Evolutionary conservation across 108 stramenopile genomes (phyloP), one percentile per base, ranked within the genome.

Genomic region (Conticribra weissflogii): DNA sequence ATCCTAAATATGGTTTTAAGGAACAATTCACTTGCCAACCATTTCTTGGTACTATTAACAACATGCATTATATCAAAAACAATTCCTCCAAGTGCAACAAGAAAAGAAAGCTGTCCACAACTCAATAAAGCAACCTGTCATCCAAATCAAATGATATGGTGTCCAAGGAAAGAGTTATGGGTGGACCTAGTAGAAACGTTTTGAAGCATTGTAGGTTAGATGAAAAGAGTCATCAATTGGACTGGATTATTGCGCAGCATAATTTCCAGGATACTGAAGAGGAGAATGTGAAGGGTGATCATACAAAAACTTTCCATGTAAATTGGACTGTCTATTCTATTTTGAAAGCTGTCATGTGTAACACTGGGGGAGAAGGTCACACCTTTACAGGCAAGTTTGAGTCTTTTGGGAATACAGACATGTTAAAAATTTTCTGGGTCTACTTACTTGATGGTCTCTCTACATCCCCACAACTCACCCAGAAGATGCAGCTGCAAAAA

Each of bases 171-270:
- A 41, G 36, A 41, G 36, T 9, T 41, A 41, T 9, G 23, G 57
- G 66, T 21, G 53, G 66, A n/a, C 66, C 54, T n/a, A 67, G 56
- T 29, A 27, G n/a, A n/a, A 54, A 54, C 36, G 54, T 67, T 25
- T 30, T 67, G 31, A 67, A 16, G 54, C 21, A 33, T 12, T 56
- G 56, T 45, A 54, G 66, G 54, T 49, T 67, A 18, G 55, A 67
- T 51, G 54, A 59, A 32, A 28, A 66, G n/a, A 53, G 51, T 44
- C 64, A 66, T 54, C 64, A 51, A 24, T 25, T 59, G 5, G 57
- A 59, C 28, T 59, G 57, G 57, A 5, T 59, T n/a, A 59, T 17
- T 41, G 16, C 57, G 23, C 16, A 28, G 9, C n/a, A 55, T 16
- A 28, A 55, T 16, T 17, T 24, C 17, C 33, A 32, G 24, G 25